These are phyloP conservation scores for Pseudoperonospora humuli DNA, from an alignment of 352 stramenopile genomes.

Conservation along the genomic window DNA sequence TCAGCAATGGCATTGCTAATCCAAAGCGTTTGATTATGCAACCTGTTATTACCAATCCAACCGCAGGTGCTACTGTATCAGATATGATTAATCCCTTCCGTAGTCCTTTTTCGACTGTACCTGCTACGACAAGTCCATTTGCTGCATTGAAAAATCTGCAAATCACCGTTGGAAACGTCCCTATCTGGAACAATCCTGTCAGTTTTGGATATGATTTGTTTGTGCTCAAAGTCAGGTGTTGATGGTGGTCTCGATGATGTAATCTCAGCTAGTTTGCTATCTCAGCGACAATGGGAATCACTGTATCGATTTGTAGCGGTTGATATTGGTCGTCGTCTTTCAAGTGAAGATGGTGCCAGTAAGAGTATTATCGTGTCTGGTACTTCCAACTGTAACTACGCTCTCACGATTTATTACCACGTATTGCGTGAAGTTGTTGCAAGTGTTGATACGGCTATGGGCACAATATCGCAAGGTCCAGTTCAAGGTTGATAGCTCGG, in stretches of 20 bases:
- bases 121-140: constrained; percentile 11
- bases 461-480: too few relatives aligned
- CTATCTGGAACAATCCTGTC: too few relatives aligned
- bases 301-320: constrained; percentile 13
- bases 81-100: constrained; percentile 14
- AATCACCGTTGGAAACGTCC: constrained; percentile 1
- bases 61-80: background rate
- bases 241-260: constrained; percentile 14
- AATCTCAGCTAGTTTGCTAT: too few relatives aligned
- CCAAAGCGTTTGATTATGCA: too few relatives aligned
- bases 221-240: constrained; percentile 5
- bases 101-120: constrained; percentile 14
- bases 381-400: too few relatives aligned
- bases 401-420: too few relatives aligned
- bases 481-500: too few relatives aligned
- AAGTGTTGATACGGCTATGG: constrained; percentile 4
- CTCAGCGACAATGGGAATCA: constrained; percentile 4
- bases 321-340: constrained; percentile 15
- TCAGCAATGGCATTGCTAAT: too few relatives aligned
- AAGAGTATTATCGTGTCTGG: constrained; percentile 9
- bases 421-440: constrained; percentile 5
- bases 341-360: background rate
- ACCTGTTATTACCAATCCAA: constrained; percentile 7
- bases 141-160: background rate
- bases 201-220: constrained; percentile 12